Percentiles rank a stretch among this genome's conserved stretches.
phyloP scores from a whole-genome alignment of 257 asterid species.

The Verbena officinalis region DNA sequence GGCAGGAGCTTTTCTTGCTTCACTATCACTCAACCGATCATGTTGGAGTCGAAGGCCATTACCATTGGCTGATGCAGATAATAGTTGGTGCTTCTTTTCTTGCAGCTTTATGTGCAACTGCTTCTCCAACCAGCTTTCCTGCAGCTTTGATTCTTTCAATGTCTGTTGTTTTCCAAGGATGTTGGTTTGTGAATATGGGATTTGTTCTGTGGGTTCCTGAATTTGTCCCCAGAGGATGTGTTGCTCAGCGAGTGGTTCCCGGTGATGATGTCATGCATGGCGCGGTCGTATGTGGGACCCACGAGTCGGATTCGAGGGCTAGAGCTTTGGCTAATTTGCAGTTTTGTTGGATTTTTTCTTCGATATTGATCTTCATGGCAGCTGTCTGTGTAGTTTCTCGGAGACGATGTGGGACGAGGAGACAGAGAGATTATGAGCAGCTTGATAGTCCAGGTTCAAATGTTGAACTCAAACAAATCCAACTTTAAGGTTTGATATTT shows the following conservation, averaged over 20 bases:
- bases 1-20: conserved; percentile 79
- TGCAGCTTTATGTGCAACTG: conserved; percentile 49
- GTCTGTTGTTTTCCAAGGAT: conserved; percentile 77
- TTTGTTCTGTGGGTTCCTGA: conserved; percentile 62
- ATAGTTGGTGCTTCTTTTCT: conserved; percentile 59
- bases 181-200: conserved; percentile 86
- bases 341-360: conserved; percentile 75
- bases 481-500: conserved; percentile 30
- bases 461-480: conserved; percentile 41
- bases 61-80: conserved; percentile 84
- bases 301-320: conserved; percentile 60
- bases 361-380: conserved; percentile 47
- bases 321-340: conserved; percentile 82
- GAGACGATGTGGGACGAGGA: conserved; percentile 30
- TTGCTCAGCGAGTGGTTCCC: conserved; percentile 21
- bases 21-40: conserved; percentile 83
- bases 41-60: conserved; percentile 83
- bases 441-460: conserved; percentile 41
- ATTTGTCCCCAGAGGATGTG: conserved; percentile 62
- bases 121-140: conserved; percentile 58
- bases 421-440: conserved; percentile 57
- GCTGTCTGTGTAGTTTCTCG: conserved; percentile 44
- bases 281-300: conserved; percentile 56
- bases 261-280: conserved; percentile 36
- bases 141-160: conserved; percentile 60